phyloP scores from a whole-genome alignment of 2,329 filamentous ascomycete genomes.

The Colletotrichum abscissum region DNA sequence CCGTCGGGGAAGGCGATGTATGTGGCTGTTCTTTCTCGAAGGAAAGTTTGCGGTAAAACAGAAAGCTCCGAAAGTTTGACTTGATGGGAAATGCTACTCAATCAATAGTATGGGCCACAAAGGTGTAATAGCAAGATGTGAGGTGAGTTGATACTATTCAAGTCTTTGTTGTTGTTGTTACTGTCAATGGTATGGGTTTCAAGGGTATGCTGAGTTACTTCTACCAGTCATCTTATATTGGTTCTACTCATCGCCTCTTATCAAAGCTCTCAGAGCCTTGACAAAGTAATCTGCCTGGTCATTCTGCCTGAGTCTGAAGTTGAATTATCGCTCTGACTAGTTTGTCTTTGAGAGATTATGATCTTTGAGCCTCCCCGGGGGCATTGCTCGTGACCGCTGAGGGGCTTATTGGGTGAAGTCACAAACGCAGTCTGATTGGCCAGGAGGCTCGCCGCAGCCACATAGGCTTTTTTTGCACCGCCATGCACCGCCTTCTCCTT shows the following conservation, averaged over 20 bases:
- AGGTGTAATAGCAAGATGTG: background rate
- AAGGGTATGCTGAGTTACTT: background rate
- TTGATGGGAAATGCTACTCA: background rate
- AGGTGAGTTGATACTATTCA: background rate
- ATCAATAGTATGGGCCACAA: background rate
- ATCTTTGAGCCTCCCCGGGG: background rate
- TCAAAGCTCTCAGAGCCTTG: background rate
- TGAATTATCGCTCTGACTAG: background rate
- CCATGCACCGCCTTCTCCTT: background rate
- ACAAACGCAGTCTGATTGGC: background rate
- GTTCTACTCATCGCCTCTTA: background rate
- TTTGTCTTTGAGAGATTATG: background rate
- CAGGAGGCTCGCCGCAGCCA: background rate
- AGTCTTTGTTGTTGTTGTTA: background rate
- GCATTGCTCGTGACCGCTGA: too few relatives aligned
- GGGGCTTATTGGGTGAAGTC: background rate
- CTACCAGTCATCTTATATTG: background rate
- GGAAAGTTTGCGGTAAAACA: constrained; percentile 3
- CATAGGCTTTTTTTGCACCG: background rate
- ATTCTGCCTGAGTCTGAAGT: background rate
- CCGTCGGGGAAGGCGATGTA: background rate
- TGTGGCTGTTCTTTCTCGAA: background rate
- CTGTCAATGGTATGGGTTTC: background rate
- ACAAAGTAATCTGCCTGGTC: background rate
- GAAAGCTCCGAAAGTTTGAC: background rate